phyloP scores from a whole-genome alignment of 148 eudicot species.

The Heliosperma pusillum region DNA sequence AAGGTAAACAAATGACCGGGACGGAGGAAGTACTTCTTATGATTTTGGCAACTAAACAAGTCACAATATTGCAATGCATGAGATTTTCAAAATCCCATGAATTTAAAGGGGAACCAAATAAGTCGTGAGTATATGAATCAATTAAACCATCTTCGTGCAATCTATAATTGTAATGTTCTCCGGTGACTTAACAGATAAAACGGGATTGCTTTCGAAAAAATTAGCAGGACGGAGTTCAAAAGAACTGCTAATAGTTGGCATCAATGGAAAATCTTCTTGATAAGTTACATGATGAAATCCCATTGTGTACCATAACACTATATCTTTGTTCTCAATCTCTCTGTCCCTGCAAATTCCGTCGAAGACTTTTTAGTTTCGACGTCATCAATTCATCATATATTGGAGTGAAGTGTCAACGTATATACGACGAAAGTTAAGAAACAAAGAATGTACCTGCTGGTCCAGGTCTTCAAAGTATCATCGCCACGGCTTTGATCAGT shows the following conservation, averaged over 20 bases:
- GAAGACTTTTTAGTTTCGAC: too few species aligned
- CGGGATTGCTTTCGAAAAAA: constrained; percentile 44
- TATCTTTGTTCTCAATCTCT: constrained; percentile 46
- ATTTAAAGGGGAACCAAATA: too few species aligned
- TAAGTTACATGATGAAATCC: constrained; percentile 47
- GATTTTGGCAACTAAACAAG: too few species aligned
- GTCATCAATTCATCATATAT: too few species aligned
- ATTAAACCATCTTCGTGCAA: background rate
- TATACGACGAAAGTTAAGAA: too few species aligned
- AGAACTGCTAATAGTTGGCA: constrained; percentile 38
- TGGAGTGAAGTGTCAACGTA: too few species aligned
- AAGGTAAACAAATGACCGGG: too few species aligned
- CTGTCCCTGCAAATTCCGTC: constrained; percentile 37
- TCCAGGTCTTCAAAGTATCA: constrained; percentile 18
- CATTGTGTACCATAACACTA: constrained; percentile 52
- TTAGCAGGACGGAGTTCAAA: constrained; percentile 45
- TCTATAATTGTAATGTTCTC: constrained; percentile 8
- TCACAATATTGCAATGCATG: too few species aligned
- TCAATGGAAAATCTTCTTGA: constrained; percentile 49
- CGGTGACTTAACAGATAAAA: constrained; percentile 25
- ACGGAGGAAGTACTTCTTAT: too few species aligned
- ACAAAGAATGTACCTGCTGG: constrained; percentile 1
- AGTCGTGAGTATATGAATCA: background rate
- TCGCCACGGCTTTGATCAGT: constrained; percentile 46
- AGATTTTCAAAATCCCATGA: too few species aligned